Conservation (phyloP, 768 basidiomycete genomes). For the Tephrocybe sp. region DNA sequence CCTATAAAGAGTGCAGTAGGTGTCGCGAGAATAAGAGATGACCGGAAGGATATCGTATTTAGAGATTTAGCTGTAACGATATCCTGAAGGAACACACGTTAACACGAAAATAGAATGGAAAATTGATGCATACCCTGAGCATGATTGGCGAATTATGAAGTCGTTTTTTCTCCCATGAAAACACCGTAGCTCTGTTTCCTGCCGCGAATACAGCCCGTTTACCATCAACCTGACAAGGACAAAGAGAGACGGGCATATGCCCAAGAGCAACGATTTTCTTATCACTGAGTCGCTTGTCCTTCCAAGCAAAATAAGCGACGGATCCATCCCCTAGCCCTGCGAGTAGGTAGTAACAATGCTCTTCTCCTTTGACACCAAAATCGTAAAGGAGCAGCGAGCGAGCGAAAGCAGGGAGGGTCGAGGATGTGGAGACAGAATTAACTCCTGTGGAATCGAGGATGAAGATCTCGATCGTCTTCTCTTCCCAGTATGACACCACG, state of each 20-base stretch:
- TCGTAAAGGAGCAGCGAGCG: conserved; percentile 55
- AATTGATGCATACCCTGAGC: conserved; percentile 49
- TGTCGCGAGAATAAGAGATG: conserved; percentile 61
- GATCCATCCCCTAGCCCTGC: conserved; percentile 78
- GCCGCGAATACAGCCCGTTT: conserved; percentile 65
- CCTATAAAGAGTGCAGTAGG: conserved; percentile 63
- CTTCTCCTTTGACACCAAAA: conserved; percentile 27
- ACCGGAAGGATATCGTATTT: conserved; percentile 45
- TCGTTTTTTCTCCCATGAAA: conserved; percentile 66
- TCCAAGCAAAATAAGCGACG: conserved; percentile 56
- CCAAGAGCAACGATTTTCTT: conserved; percentile 67
- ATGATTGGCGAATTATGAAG: conserved; percentile 70
- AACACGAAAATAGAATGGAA: neutral
- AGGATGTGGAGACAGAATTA: conserved; percentile 33
- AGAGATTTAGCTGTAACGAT: conserved; percentile 52
- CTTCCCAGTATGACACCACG: conserved; percentile 77
- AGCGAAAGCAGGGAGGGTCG: conserved; percentile 39
- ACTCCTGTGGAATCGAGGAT: conserved; percentile 26
- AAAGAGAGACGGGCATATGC: conserved; percentile 61
- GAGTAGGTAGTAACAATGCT: conserved; percentile 57
- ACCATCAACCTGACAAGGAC: conserved; percentile 53
- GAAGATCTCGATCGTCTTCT: conserved; percentile 62
- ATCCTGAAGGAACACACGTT: conserved; percentile 33
- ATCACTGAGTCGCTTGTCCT: conserved; percentile 41
- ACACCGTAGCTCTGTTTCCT: conserved; percentile 66